phyloP scores from a whole-genome alignment of 164 flowering plant genomes.

The Stephania japonica region DNA sequence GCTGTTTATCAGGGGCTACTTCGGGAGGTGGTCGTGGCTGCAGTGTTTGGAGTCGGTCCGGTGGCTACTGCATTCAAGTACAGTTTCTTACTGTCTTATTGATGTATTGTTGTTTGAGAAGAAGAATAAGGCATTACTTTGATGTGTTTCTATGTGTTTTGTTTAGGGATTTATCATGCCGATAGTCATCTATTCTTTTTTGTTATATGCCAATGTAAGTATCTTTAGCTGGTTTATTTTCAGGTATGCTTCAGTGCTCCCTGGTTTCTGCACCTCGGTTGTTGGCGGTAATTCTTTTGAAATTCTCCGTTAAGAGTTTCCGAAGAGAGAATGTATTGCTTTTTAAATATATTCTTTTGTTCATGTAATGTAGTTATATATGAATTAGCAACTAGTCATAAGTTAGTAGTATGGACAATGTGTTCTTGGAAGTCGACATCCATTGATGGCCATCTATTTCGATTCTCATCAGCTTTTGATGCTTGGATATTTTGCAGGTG shows the following conservation, averaged over 20 bases:
- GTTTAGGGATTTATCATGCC: neutral
- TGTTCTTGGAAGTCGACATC: no score
- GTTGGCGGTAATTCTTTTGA: slow-evolving; percentile 27
- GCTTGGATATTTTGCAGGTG: slow-evolving; percentile 23
- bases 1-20: no score
- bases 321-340: no score
- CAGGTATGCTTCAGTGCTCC: slow-evolving; percentile 33
- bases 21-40: no score
- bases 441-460: neutral
- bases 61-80: no score
- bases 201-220: no score
- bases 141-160: neutral
- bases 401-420: no score
- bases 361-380: no score
- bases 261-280: slow-evolving; percentile 24
- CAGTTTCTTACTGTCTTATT: no score
- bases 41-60: no score
- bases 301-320: neutral
- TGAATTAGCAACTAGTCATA: no score
- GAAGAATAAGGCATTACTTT: neutral
- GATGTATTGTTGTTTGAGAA: slow-evolving; percentile 12
- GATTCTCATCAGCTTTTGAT: slow-evolving; percentile 1
- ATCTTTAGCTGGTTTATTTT: neutral
- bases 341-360: no score
- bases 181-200: neutral